Evolutionary conservation across 768 basidiomycete genomes (phyloP).

Genomic region (Kwoniella pini): DNA sequence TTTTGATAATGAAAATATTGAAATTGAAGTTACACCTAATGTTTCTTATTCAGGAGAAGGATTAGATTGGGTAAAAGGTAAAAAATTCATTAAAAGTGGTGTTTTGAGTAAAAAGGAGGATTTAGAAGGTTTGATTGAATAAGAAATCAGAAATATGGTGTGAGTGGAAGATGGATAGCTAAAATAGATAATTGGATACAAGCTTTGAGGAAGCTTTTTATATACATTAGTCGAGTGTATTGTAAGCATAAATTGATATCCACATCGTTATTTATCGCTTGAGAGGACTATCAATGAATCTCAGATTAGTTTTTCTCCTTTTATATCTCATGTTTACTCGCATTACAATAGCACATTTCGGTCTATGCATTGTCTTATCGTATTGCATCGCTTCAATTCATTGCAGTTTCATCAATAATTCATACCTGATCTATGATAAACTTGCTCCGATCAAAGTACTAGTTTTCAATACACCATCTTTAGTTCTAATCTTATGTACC

Average conservation of each 20-base stretch:
- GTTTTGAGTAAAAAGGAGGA: conserved; percentile 37
- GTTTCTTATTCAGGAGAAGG: conserved; percentile 93
- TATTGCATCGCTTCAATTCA: background rate
- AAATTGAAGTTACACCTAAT: conserved; percentile 86
- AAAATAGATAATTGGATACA: too few relatives aligned
- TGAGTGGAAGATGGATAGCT: too few relatives aligned
- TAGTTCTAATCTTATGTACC: conserved; percentile 81
- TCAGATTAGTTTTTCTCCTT: too few relatives aligned
- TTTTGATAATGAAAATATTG: conserved; percentile 66
- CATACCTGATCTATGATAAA: conserved; percentile 65
- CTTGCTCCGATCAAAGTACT: conserved; percentile 84
- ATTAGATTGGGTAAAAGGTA: conserved; percentile 73
- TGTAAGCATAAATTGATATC: too few relatives aligned
- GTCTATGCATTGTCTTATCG: conserved; percentile 1
- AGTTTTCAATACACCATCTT: conserved; percentile 73
- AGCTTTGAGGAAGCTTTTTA: too few relatives aligned
- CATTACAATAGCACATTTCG: background rate
- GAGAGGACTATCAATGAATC: too few relatives aligned
- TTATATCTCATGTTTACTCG: too few relatives aligned
- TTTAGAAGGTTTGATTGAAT: conserved; percentile 5
- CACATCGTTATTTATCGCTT: too few relatives aligned
- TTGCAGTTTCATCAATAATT: background rate
- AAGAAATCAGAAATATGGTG: background rate
- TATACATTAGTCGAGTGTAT: too few relatives aligned
- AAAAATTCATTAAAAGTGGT: conserved; percentile 74